These are phyloP conservation scores for Acacia pycnantha DNA, from an alignment of 331 rosid species.

Conservation along the genomic window DNA sequence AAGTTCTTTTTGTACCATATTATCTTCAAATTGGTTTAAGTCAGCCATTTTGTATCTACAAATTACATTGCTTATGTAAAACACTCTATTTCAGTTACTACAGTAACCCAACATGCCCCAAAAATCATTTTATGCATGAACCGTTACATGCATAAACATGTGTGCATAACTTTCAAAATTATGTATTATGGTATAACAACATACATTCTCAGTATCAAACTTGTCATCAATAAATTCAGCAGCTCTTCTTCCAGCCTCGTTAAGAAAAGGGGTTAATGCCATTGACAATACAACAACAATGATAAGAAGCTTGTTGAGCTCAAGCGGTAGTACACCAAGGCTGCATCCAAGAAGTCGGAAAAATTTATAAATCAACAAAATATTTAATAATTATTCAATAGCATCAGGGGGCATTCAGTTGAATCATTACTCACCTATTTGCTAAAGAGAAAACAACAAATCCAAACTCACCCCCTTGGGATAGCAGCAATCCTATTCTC, in stretches of 20 bases:
- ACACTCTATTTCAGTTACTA: conserved; percentile 25
- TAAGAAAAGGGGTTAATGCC: conserved; percentile 96
- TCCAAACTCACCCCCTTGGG: conserved; percentile 99
- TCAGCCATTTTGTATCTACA: neutral
- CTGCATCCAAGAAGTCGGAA: conserved; percentile 52
- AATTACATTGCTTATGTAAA: conserved; percentile 17
- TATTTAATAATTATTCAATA: conserved; percentile 13
- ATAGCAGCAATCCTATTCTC: conserved; percentile 93
- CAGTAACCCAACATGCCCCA: conserved; percentile 9
- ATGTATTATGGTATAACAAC: conserved; percentile 28
- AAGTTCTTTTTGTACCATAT: neutral
- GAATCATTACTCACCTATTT: conserved; percentile 59
- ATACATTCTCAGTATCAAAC: conserved; percentile 54
- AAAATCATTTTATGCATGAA: conserved; percentile 24
- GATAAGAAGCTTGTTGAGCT: conserved; percentile 96
- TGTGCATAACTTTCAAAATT: conserved; percentile 16
- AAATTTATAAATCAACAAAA: conserved; percentile 21
- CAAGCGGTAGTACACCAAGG: conserved; percentile 99
- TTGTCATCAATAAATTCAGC: conserved; percentile 66
- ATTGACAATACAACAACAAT: conserved; percentile 97
- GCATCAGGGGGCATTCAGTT: neutral
- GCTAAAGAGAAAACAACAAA: conserved; percentile 97
- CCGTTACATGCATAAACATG: neutral
- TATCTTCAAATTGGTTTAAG: neutral
- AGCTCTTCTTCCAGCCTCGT: conserved; percentile 96